Evolutionary conservation across 805 yeast genomes (phyloP).

Genomic region (Teunomyces kruisii): DNA sequence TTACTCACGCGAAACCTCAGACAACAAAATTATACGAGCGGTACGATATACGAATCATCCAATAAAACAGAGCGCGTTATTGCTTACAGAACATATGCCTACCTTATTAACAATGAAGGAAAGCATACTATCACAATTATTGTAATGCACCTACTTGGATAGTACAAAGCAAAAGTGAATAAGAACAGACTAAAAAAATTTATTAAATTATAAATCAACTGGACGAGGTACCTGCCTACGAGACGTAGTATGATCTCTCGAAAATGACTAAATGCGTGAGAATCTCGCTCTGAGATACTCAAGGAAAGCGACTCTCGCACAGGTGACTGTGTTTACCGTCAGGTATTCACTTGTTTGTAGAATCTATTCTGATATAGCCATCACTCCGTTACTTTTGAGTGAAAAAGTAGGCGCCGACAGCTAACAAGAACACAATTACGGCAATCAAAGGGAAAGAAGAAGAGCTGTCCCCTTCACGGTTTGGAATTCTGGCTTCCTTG

Average conservation of each 20-base stretch:
- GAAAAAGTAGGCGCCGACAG: conserved; percentile 44
- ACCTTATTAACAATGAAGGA: not conserved
- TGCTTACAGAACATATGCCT: not conserved
- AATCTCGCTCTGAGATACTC: not conserved
- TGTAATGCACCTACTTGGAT: no score
- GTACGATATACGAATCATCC: not conserved
- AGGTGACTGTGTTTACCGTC: no score
- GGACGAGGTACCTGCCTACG: not conserved
- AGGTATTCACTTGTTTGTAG: not conserved
- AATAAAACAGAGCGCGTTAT: conserved; percentile 1
- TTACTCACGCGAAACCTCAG: no score
- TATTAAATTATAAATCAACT: not conserved
- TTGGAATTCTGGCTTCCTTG: conserved; percentile 22
- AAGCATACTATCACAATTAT: no score
- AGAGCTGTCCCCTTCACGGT: conserved; percentile 17
- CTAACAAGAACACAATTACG: conserved; percentile 37
- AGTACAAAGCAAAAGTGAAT: not conserved
- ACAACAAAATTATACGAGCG: not conserved
- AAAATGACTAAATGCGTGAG: not conserved
- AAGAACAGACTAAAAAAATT: not conserved
- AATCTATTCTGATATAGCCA: not conserved
- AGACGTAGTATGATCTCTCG: not conserved
- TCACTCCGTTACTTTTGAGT: conserved; percentile 17
- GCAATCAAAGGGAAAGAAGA: conserved; percentile 30
- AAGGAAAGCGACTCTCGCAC: not conserved